Base-by-base conservation (phyloP, 805 yeast species). In the Candida montana region DNA sequence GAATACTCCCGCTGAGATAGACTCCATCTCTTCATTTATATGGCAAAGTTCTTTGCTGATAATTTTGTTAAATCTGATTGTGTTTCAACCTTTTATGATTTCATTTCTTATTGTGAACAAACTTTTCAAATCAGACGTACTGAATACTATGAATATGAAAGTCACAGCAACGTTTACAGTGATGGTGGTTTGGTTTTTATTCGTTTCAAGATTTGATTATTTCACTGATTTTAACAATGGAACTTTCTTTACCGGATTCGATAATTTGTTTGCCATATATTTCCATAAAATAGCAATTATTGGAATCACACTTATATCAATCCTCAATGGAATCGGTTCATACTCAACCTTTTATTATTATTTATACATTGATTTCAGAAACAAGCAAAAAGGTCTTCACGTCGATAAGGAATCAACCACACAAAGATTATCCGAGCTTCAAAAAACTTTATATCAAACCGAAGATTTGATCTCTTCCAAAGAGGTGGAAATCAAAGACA, bases 291-390 rank as follows among this genome's bases (percentile, higher is more conserved):
- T 55, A 3, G 48, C 57, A 8, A 46, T 55, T 23, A 47, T 57
- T 39, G 61, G 61, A 2, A 48, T 57, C 2, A 53, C 59, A 7
- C 36, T 57, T 17, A 55, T 55, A 34, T 51, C 57, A 2, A 37
- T 45, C 3, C 32, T 57, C 26, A 55, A 55, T 36, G 61, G 61
- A 1, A 38, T 57, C 26, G 61, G 60, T 26, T 55, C 61, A 9
- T 44, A 46, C 23, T 57, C 61, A 9, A 53, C 58, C 0, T 52
- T 52, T 21, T 57, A 57, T 39, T 57, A 55, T 37, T 47, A 44
- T 27, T 30, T 53, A 6, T 53, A 42, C 31, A 43, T 45, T 40
- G 46, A 31, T 19, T 26, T 45, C 9, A 38, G 33, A 1, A 36
- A 43, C 11, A 36, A 15, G 19, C 16, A 23, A 9, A 35, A 41